A percentile compares a stretch with the other conserved stretches of the same genome.
Conservation (phyloP, 768 basidiomycete genomes). For the Lactifluus piperatus region DNA sequence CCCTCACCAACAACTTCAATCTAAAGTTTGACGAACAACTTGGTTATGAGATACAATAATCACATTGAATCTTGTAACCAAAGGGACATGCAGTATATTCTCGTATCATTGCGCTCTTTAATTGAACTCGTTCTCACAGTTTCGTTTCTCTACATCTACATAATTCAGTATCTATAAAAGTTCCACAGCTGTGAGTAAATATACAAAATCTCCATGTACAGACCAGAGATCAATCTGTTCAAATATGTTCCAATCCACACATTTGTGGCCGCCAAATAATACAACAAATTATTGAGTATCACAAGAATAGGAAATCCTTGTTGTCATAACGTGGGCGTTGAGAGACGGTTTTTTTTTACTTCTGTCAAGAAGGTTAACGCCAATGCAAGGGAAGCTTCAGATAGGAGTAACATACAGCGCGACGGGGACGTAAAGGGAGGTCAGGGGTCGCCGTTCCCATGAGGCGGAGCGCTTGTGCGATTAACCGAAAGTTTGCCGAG, state of each 20-base stretch:
- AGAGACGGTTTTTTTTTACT: not conserved
- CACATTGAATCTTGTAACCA: too few species aligned
- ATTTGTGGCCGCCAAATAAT: not conserved
- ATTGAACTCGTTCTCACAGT: too few species aligned
- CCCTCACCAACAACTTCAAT: too few species aligned
- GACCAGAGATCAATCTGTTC: not conserved
- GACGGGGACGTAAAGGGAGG: not conserved
- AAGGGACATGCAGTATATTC: too few species aligned
- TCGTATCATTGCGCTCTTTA: too few species aligned
- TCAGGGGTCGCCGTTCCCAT: not conserved
- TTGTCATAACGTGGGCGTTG: not conserved
- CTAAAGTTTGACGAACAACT: too few species aligned
- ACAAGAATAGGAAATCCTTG: not conserved
- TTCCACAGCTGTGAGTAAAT: too few species aligned
- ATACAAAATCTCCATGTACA: not conserved
- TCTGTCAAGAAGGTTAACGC: not conserved
- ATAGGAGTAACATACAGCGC: not conserved
- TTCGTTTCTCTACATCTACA: too few species aligned
- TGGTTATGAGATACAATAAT: too few species aligned
- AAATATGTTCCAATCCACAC: not conserved
- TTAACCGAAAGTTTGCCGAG: not conserved
- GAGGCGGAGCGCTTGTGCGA: constrained; percentile 7
- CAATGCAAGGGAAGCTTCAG: not conserved
- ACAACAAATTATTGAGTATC: constrained; percentile 2
- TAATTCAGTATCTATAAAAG: too few species aligned